A percentile compares a stretch with the other conserved stretches of the same genome.
phyloP scores from a whole-genome alignment of 805 yeast genomes.

The Saturnispora diversa region DNA sequence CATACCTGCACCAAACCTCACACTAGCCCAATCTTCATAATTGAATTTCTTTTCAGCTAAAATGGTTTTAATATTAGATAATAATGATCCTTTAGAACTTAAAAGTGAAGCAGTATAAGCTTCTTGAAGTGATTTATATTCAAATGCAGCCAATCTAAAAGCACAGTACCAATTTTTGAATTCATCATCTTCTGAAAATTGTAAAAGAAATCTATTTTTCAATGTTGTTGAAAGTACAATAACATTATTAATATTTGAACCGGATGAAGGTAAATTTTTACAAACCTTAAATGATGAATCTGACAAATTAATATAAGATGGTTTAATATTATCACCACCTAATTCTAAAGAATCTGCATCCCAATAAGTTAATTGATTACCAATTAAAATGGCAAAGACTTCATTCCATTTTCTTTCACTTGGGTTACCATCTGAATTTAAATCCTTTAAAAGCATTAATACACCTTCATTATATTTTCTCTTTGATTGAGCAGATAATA shows the following conservation, averaged over 20 bases:
- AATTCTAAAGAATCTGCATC: constrained; percentile 58
- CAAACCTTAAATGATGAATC: constrained; percentile 81
- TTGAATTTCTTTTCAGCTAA: constrained; percentile 77
- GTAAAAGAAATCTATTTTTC: constrained; percentile 79
- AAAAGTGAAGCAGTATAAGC: constrained; percentile 94
- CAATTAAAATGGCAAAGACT: constrained; percentile 85
- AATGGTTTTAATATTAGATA: constrained; percentile 80
- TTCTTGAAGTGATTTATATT: constrained; percentile 77
- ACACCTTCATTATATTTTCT: constrained; percentile 72
- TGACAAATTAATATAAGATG: constrained; percentile 82
- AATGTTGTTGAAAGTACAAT: constrained; percentile 88
- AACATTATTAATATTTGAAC: constrained; percentile 65
- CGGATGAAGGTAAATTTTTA: constrained; percentile 51
- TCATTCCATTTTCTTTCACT: constrained; percentile 82
- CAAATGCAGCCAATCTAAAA: constrained; percentile 70
- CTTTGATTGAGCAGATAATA: constrained; percentile 65
- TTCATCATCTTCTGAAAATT: constrained; percentile 57
- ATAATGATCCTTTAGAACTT: constrained; percentile 80
- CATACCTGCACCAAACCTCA: constrained; percentile 94
- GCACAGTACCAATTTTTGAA: constrained; percentile 77
- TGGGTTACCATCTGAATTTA: constrained; percentile 80
- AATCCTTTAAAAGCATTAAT: constrained; percentile 62
- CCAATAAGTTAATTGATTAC: constrained; percentile 91
- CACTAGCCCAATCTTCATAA: constrained; percentile 92
- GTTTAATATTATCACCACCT: constrained; percentile 34